Percentiles rank a stretch among this genome's conserved stretches.
phyloP scores from a whole-genome alignment of 371 early-diverging fungal species.

The Syncephalastrum racemosum region DNA sequence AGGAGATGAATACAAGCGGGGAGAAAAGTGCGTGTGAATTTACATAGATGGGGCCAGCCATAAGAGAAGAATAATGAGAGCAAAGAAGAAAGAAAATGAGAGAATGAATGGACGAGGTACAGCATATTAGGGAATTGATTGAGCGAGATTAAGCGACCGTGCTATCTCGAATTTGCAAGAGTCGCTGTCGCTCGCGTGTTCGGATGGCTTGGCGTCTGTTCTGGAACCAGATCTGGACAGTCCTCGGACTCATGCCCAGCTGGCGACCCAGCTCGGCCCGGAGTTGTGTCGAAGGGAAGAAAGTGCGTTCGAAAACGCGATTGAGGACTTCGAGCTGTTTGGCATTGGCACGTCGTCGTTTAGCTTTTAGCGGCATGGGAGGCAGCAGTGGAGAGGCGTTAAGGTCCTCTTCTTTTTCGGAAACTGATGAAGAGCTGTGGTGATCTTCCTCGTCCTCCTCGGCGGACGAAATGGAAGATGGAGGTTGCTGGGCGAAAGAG shows the following conservation, averaged over 20 bases:
- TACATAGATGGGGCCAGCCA: no score
- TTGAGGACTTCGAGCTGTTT: conserved; percentile 56
- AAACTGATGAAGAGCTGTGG: not conserved
- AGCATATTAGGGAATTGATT: no score
- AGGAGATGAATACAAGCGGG: no score
- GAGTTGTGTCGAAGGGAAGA: conserved; percentile 72
- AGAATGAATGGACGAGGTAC: no score
- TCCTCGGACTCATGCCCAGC: conserved; percentile 81
- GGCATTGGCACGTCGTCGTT: conserved; percentile 53
- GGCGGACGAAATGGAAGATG: conserved; percentile 2
- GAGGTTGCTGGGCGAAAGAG: conserved; percentile 9
- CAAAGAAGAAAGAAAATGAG: no score
- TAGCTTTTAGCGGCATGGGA: conserved; percentile 36
- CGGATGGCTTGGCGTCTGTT: conserved; percentile 80
- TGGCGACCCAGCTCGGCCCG: conserved; percentile 84
- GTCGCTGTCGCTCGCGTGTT: conserved; percentile 52
- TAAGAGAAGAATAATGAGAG: no score
- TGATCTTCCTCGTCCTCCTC: conserved; percentile 23
- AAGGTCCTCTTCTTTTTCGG: no score
- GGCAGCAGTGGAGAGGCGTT: conserved; percentile 4
- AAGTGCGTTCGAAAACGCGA: conserved; percentile 58
- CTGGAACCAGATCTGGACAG: conserved; percentile 97
- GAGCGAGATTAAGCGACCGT: no score
- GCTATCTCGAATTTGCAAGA: conserved; percentile 20
- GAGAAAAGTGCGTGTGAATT: no score